These are phyloP conservation scores for Scedosporium boydii DNA, from an alignment of 2,329 filamentous ascomycete species.

Conservation along the genomic window DNA sequence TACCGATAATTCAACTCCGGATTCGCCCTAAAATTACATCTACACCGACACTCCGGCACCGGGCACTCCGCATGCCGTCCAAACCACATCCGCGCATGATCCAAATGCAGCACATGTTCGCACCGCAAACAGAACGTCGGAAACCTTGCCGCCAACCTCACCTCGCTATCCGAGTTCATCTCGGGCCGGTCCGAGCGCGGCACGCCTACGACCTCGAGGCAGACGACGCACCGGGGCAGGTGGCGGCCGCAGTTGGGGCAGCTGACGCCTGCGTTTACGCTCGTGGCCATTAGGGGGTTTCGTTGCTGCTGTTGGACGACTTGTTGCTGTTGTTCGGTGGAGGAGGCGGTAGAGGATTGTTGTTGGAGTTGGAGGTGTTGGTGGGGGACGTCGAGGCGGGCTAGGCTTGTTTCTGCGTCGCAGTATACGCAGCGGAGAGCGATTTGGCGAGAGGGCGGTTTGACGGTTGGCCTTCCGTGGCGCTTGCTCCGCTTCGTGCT, in stretches of 20 bases:
- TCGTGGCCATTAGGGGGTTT: conserved; percentile 50
- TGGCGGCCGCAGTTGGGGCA: conserved; percentile 60
- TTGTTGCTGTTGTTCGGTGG: neutral
- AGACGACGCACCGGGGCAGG: conserved; percentile 58
- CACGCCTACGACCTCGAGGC: conserved; percentile 56
- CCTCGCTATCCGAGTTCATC: conserved; percentile 34
- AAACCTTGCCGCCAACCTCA: conserved; percentile 44
- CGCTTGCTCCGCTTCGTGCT: conserved; percentile 61
- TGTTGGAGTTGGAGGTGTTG: conserved; percentile 3
- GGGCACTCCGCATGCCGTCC: conserved; percentile 55
- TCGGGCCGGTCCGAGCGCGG: conserved; percentile 51
- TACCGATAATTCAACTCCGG: conserved; percentile 46
- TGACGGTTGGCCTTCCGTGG: conserved; percentile 52
- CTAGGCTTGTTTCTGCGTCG: conserved; percentile 47
- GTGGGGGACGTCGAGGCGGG: conserved; percentile 17
- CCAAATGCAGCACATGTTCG: conserved; percentile 58
- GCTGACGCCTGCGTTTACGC: conserved; percentile 50
- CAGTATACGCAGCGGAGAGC: conserved; percentile 71
- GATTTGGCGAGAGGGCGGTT: conserved; percentile 58
- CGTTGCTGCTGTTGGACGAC: conserved; percentile 14
- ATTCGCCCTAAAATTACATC: conserved; percentile 52
- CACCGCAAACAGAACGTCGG: conserved; percentile 62
- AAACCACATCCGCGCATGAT: conserved; percentile 61
- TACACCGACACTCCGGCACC: conserved; percentile 58
- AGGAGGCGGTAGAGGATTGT: neutral